Percentiles rank a stretch among this genome's conserved stretches.
Conservation (phyloP, 176 grass and related monocot genomes). For the Triticum aestivum region DNA sequence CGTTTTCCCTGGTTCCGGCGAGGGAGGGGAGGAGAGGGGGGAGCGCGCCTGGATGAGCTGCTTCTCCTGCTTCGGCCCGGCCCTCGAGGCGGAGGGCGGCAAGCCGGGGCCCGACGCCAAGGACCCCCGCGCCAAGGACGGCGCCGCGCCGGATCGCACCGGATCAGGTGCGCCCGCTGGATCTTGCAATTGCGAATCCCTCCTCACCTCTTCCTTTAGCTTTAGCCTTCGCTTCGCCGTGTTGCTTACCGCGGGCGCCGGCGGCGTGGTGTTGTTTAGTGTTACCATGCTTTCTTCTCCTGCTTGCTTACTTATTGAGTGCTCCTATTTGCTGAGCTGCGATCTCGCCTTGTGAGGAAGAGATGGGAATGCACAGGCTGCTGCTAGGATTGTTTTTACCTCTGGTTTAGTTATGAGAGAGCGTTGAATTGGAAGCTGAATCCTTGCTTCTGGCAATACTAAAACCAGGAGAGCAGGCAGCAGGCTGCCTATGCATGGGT, state of each 20-base stretch:
- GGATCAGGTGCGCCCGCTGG: conserved; percentile 61
- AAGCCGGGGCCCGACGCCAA: conserved; percentile 25
- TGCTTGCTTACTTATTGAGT: neutral
- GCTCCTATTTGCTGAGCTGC: neutral
- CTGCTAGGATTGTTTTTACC: neutral
- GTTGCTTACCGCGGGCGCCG: neutral
- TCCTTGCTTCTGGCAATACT: neutral
- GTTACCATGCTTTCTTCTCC: no score
- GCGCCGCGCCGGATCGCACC: neutral
- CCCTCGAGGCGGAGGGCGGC: conserved; percentile 41
- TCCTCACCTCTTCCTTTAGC: neutral
- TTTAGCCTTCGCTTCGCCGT: neutral
- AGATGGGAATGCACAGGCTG: neutral
- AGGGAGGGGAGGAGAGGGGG: neutral
- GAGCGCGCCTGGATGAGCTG: conserved; percentile 56
- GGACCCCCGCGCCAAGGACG: conserved; percentile 50
- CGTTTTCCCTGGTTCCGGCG: neutral
- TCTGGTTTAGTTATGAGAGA: neutral
- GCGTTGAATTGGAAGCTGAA: neutral
- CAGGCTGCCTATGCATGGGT: neutral
- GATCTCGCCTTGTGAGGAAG: neutral
- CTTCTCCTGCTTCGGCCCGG: conserved; percentile 81
- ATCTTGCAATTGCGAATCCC: conserved; percentile 31
- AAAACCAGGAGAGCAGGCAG: neutral
- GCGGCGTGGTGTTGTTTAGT: neutral